phyloP scores from a whole-genome alignment of 495 filamentous ascomycete species.

The Extremus antarcticus region DNA sequence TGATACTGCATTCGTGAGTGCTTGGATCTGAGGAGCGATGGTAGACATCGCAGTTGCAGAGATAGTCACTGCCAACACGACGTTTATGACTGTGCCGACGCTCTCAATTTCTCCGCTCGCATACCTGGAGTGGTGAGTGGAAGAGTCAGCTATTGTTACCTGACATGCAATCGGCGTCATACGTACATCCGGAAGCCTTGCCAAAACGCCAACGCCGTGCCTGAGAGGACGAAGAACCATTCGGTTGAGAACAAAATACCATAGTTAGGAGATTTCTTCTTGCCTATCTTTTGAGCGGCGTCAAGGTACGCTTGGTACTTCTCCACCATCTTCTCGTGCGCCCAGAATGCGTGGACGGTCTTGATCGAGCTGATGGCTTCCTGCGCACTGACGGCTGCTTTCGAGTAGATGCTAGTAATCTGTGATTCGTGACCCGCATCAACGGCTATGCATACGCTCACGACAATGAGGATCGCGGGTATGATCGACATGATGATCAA shows the following conservation, averaged over 20 bases:
- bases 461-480: constrained; percentile 9
- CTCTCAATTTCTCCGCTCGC: constrained; percentile 11
- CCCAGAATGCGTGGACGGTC: constrained; percentile 20
- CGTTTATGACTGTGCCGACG: constrained; percentile 23
- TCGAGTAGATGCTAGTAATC: constrained; percentile 11
- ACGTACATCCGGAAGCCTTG: constrained; percentile 14
- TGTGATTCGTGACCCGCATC: constrained; percentile 3
- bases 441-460: constrained; percentile 7
- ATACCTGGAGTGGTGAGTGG: background rate
- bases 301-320: constrained; percentile 15
- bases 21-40: constrained; percentile 10
- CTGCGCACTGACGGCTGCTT: constrained; percentile 10
- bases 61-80: constrained; percentile 13
- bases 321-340: constrained; percentile 12
- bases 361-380: constrained; percentile 22
- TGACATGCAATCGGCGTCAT: background rate
- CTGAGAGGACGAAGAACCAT: constrained; percentile 13
- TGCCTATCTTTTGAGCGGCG: constrained; percentile 11
- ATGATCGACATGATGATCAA: constrained; percentile 18
- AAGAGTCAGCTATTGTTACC: background rate
- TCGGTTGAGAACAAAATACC: constrained; percentile 15
- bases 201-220: constrained; percentile 20
- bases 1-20: constrained; percentile 31
- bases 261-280: constrained; percentile 15
- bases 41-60: constrained; percentile 10